Evolutionary conservation across 1,284 basidiomycete species (phyloP).

Genomic region (Erythrobasidium hasegawianum): DNA sequence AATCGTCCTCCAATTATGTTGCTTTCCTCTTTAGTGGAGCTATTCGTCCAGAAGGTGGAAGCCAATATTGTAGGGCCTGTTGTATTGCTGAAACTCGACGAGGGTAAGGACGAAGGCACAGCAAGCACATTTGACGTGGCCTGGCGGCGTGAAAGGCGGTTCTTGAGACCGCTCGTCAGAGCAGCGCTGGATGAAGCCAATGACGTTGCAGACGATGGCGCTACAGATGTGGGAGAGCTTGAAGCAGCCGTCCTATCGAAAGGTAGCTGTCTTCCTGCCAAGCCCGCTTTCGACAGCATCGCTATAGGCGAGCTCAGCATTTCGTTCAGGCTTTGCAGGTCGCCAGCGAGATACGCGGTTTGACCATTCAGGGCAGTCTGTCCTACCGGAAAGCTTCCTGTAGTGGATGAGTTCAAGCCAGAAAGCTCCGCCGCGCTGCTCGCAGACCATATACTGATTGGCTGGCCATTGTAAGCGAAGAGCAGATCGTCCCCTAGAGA

Average conservation of each 20-base stretch:
- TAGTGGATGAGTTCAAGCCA: constrained; percentile 29
- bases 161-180: background rate
- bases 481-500: constrained; percentile 47
- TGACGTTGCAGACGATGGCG: background rate
- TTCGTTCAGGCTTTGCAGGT: background rate
- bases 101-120: constrained; percentile 12
- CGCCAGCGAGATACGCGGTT: constrained; percentile 9
- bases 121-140: background rate
- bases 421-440: constrained; percentile 17
- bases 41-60: constrained; percentile 85
- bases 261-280: background rate
- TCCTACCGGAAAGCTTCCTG: constrained; percentile 26
- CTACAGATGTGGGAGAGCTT: background rate
- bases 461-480: constrained; percentile 2
- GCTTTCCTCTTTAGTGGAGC: constrained; percentile 58
- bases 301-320: constrained; percentile 4
- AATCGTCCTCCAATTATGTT: constrained; percentile 40
- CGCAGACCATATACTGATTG: constrained; percentile 35
- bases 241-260: background rate
- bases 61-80: constrained; percentile 58
- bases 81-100: background rate
- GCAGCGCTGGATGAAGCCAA: background rate
- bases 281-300: constrained; percentile 5
- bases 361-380: background rate
- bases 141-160: constrained; percentile 16